phyloP scores from a whole-genome alignment of 495 filamentous ascomycete genomes.

The Amorphotheca resinae region DNA sequence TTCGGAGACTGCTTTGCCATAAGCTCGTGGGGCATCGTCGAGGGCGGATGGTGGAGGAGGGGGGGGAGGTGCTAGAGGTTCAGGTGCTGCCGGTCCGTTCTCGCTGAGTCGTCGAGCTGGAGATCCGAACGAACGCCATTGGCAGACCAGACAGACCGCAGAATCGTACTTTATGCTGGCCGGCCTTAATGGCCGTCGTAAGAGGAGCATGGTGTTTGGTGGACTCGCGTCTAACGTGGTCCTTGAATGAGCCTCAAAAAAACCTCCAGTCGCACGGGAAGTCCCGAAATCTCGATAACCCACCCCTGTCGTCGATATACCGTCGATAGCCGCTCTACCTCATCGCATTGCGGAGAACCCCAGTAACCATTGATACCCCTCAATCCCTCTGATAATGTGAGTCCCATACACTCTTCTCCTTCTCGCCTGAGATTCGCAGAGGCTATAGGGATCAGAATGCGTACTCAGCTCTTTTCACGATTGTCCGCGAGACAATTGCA shows the following conservation, averaged over 20 bases:
- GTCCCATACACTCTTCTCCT: constrained; percentile 1
- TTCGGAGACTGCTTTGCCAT: constrained; percentile 42
- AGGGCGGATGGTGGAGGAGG: constrained; percentile 22
- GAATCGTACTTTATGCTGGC: constrained; percentile 12
- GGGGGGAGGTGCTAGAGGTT: background rate
- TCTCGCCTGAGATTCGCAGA: constrained; percentile 5
- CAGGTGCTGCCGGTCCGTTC: constrained; percentile 17
- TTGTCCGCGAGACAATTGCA: constrained; percentile 30
- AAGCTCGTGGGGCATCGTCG: constrained; percentile 36
- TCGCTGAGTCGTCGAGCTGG: constrained; percentile 30
- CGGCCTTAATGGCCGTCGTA: constrained; percentile 12
- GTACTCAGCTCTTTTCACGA: constrained; percentile 31
- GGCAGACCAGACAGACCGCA: constrained; percentile 30
- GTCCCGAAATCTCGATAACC: background rate
- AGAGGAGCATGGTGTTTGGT: constrained; percentile 11
- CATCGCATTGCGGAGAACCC: constrained; percentile 10
- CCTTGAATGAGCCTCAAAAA: no score
- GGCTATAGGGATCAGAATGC: constrained; percentile 26
- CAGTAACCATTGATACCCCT: constrained; percentile 3
- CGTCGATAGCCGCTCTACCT: constrained; percentile 9
- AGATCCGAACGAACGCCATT: constrained; percentile 34
- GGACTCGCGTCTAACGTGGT: no score
- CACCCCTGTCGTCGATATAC: constrained; percentile 2
- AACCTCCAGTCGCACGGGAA: background rate
- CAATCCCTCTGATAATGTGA: constrained; percentile 15